Conservation (phyloP, 495 filamentous ascomycete genomes). For the Staphylotrichum longicolle region DNA sequence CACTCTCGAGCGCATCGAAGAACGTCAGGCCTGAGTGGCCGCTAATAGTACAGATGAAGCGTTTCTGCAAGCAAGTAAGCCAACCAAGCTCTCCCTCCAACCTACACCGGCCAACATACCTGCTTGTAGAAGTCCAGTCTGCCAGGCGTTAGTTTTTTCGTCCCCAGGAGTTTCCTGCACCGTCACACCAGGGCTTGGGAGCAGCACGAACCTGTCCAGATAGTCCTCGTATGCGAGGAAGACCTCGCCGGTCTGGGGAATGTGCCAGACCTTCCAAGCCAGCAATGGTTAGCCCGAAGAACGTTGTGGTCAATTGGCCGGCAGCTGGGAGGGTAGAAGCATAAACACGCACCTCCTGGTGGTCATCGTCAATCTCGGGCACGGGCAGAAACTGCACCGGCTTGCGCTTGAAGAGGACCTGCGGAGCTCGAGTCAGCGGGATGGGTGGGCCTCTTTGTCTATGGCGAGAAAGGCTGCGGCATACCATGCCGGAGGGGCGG, state of each 20-base stretch:
- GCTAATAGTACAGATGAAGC: slow-evolving; percentile 93
- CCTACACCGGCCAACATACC: slow-evolving; percentile 45
- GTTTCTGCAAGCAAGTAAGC: slow-evolving; percentile 51
- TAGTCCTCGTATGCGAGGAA: slow-evolving; percentile 90
- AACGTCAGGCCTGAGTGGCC: slow-evolving; percentile 92
- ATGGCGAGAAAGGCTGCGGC: slow-evolving; percentile 7
- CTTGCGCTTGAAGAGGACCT: slow-evolving; percentile 97
- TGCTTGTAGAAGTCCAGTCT: slow-evolving; percentile 94
- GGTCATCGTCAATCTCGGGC: slow-evolving; percentile 74
- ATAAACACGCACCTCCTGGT: slow-evolving; percentile 62
- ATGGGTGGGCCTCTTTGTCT: slow-evolving; percentile 3
- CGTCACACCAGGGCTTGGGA: background rate
- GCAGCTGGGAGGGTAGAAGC: background rate
- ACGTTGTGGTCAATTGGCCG: slow-evolving; percentile 14
- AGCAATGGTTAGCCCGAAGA: slow-evolving; percentile 15
- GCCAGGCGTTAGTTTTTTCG: slow-evolving; percentile 27
- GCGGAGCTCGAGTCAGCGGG: slow-evolving; percentile 21
- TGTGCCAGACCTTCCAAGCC: slow-evolving; percentile 74
- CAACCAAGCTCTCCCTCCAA: background rate
- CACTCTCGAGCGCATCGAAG: slow-evolving; percentile 88
- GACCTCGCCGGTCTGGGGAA: slow-evolving; percentile 83
- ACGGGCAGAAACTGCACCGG: slow-evolving; percentile 78
- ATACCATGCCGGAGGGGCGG: slow-evolving; percentile 33
- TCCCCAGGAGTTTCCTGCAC: slow-evolving; percentile 9
- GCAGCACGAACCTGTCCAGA: slow-evolving; percentile 62